phyloP scores from a whole-genome alignment of 73 alveolate species.

The Blepharisma japonicum region DNA sequence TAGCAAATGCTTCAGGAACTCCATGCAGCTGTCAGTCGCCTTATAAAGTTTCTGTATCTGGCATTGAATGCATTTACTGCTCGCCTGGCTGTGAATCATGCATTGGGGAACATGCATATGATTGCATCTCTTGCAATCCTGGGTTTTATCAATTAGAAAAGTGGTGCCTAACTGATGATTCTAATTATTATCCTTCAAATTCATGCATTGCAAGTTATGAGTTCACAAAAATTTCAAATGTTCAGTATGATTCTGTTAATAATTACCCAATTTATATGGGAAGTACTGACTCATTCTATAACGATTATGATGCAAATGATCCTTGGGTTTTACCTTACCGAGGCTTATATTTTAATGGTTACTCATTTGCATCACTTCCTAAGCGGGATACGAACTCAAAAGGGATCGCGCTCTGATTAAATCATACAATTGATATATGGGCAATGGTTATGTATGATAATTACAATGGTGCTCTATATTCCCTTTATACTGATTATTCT shows the following conservation, averaged over 20 bases:
- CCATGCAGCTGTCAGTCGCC: no score
- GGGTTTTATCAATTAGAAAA: no score
- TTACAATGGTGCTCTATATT: no score
- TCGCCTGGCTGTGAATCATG: no score
- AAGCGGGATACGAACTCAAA: not conserved
- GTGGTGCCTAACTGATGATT: no score
- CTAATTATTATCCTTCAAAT: no score
- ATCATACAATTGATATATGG: not conserved
- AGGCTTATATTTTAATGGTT: not conserved
- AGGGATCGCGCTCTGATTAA: not conserved
- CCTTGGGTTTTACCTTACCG: slow-evolving; percentile 5
- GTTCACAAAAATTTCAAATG: not conserved
- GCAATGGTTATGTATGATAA: not conserved
- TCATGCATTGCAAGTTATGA: not conserved
- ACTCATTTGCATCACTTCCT: not conserved
- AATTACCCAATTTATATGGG: slow-evolving; percentile 3
- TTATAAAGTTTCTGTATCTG: no score
- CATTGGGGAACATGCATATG: no score
- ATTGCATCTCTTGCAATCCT: no score
- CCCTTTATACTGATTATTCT: no score
- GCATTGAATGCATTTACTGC: no score
- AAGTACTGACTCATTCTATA: not conserved
- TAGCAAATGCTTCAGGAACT: no score
- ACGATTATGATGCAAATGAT: not conserved
- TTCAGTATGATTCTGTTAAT: not conserved